These are phyloP conservation scores for Citrus unshiu DNA, from an alignment of 345 rosid genomes.

Conservation along the genomic window DNA sequence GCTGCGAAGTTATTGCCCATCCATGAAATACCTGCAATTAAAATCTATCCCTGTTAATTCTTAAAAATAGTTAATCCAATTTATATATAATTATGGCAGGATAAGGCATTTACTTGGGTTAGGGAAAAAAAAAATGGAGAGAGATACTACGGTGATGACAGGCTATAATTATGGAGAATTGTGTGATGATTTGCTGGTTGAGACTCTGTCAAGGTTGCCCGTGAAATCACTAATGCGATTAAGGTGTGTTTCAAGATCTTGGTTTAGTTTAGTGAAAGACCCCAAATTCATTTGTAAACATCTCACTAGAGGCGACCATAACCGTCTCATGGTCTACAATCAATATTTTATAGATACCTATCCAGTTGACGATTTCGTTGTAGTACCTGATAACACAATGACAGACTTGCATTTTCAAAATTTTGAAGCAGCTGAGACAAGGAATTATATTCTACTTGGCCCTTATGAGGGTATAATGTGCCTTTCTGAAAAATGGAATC, in stretches of 20 bases:
- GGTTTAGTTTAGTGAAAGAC: background rate
- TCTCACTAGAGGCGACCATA: background rate
- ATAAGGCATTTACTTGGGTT: background rate
- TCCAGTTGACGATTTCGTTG: too few species aligned
- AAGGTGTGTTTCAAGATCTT: conserved; percentile 10
- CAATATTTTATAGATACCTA: too few species aligned
- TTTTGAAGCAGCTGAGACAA: too few species aligned
- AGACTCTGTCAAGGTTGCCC: conserved; percentile 9
- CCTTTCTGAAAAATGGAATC: too few species aligned
- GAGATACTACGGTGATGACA: background rate
- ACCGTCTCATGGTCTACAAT: background rate
- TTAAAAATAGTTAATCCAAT: too few species aligned
- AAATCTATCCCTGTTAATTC: too few species aligned
- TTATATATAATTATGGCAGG: background rate
- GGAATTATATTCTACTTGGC: too few species aligned
- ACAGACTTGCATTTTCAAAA: too few species aligned
- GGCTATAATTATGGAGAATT: background rate
- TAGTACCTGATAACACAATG: too few species aligned
- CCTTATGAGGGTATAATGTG: too few species aligned
- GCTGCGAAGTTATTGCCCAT: too few species aligned
- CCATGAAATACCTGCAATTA: too few species aligned
- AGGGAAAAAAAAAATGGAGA: background rate
- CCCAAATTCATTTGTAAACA: background rate
- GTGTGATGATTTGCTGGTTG: background rate
- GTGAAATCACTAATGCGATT: conserved; percentile 9